Base-by-base conservation (phyloP, 129 eudicot genomes). In the Centrapalus pauciflorus region DNA sequence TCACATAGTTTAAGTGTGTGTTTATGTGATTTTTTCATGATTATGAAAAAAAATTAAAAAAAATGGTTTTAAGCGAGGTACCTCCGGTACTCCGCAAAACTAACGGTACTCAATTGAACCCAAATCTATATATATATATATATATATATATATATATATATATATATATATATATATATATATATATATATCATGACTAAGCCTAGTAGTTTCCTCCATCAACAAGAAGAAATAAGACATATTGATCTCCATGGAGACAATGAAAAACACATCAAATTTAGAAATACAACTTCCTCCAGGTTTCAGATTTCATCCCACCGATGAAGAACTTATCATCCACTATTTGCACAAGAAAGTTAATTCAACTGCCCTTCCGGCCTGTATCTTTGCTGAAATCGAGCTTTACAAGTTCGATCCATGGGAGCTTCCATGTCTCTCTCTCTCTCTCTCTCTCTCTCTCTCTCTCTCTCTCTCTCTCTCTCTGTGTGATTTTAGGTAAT, bases 361-460 rank as follows among this genome's bases (percentile, higher is more conserved):
- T 64, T 77, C 82, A 68, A 38, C 50, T 7, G 29, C 69, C 23
- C 81, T 82, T 12, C 87, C 87, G 0, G 78, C 78, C 49, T 46
- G 69, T 13, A 70, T 82, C 45, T 40, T 74, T 11, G 78, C 80
- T 33, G 83, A 77, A 64, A 76, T 82, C n/a, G 80, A 69, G 62
- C 75, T 82, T n/a, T 82, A 82, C 69, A 81, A 81, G 71, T 77
- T 69, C 35, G 55, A 82, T 40, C 87, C 87, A 10, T 82, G 83
- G 87, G 83, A 82, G 62, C 82, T 77, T 34, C 87, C 87, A 74
- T 49, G 84, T 75, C 1, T 49, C 80, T 74, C n/a, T 67, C 24
- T 35, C 2, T 17, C 5, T 9, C 33, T 50, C 7, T 11, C n/a
- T 32, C 30, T 9, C 12, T 1, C 33, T 11, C 5, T 7, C 17